Base-by-base conservation (phyloP, 176 grass and related monocot species). In the Oryza australiensis region DNA sequence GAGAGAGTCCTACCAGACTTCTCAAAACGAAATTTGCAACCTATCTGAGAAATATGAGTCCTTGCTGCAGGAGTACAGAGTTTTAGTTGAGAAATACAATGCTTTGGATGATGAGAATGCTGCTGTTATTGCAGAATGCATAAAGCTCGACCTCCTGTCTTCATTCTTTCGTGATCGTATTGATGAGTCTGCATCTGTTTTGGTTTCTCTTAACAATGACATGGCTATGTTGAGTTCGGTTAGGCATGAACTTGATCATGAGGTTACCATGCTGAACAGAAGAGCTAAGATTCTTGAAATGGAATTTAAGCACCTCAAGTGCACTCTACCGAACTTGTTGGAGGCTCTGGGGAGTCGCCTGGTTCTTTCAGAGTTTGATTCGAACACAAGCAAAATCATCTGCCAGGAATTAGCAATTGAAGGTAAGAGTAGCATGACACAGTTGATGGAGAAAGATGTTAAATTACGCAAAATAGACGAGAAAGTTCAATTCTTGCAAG, bases 321-420 rank as follows among this genome's bases (percentile, higher is more conserved):
- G 75, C 23, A 85, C 42, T 66, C 46, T 85, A 62, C 65, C 49
- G 7, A 82, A 77, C 46, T 37, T 88, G 67, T 79, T 83, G 66
- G 85, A 84, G 59, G 87, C 84, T 66, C 67, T 89, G 12, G 81
- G 42, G 53, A 83, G 42, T 68, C 49, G 48, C 63, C 37, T 89
- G 70, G 64, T 92, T 22, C 75, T 83, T 81, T 87, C 85, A 84
- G 83, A 89, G 33, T 81, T 92, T 71, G 83, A 92, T 87, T 37
- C 83, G 46, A 78, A 77, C 66, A 75, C 81, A 72, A 66, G 35
- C 14, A 78, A 75, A 80, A 73, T 69, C 57, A 23, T 89, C 35
- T 86, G 55, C 64, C 55, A 86, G 65, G 91, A 93, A 66, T 83
- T 89, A 11, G 63, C 26, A 60, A 60, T 86, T 76, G 83, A 91